Evolutionary conservation across 225 moss, liverwort and hornwort species (phyloP).

Genomic region (Climacium dendroides): DNA sequence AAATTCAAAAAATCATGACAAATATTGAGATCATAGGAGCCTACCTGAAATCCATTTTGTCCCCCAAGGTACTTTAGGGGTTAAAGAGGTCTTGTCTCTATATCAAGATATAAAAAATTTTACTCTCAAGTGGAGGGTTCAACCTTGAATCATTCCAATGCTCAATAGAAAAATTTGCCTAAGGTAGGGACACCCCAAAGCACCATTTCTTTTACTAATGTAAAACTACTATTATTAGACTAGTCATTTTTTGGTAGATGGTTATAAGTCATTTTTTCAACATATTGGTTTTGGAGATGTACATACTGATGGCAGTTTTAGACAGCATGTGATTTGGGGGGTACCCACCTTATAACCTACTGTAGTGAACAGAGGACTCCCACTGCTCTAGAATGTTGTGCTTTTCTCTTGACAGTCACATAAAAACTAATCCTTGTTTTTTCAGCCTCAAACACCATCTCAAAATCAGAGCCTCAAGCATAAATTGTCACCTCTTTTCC

Average conservation of each 20-base stretch:
- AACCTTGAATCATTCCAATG: neutral
- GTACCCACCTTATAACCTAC: neutral
- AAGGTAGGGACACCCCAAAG: neutral
- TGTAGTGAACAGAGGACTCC: neutral
- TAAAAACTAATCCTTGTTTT: neutral
- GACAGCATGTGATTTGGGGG: neutral
- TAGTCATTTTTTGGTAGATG: neutral
- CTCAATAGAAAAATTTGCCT: neutral
- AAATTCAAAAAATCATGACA: too few species aligned
- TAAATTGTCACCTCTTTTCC: neutral
- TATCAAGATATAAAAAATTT: neutral
- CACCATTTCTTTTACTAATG: neutral
- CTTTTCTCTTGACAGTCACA: neutral
- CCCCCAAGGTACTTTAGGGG: too few species aligned
- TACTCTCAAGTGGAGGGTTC: neutral
- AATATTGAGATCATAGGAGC: too few species aligned
- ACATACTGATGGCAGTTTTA: too few species aligned
- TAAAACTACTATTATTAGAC: neutral
- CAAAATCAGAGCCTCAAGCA: neutral
- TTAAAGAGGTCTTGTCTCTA: neutral
- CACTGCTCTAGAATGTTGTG: neutral
- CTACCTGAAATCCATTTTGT: too few species aligned
- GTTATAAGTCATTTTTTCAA: neutral
- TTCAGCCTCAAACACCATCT: neutral
- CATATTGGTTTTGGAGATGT: neutral